Conservation (phyloP, 31 red algal genomes). For the Asparagopsis taxiformis region DNA sequence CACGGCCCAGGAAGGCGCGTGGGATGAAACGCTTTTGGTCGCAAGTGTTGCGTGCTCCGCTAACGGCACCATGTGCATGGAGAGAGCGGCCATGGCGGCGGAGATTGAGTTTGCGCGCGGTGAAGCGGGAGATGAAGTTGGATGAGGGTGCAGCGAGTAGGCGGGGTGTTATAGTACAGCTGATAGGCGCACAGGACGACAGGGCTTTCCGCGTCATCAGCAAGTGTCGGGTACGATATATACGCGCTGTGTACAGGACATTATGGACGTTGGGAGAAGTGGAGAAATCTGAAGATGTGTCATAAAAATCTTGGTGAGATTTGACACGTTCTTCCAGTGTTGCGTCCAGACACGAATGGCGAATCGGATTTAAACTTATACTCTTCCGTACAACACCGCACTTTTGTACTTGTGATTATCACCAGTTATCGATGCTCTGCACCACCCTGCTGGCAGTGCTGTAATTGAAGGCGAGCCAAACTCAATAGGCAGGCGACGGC, state of each 20-base stretch:
- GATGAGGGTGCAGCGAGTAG: not conserved
- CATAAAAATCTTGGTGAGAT: too few relatives aligned
- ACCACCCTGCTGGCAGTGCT: too few relatives aligned
- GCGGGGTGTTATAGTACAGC: too few relatives aligned
- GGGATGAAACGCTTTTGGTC: slow-evolving; percentile 32
- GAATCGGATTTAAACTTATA: too few relatives aligned
- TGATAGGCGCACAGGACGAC: not conserved
- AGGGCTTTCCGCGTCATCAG: not conserved
- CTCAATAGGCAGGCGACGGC: too few relatives aligned
- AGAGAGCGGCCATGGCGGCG: slow-evolving; percentile 19
- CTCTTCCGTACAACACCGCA: too few relatives aligned
- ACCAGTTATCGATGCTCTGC: too few relatives aligned
- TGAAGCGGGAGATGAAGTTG: too few relatives aligned
- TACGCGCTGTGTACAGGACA: not conserved
- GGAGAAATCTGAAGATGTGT: not conserved
- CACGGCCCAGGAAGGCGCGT: slow-evolving; percentile 49
- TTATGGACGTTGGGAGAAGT: not conserved
- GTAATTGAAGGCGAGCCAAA: too few relatives aligned
- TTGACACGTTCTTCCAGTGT: too few relatives aligned
- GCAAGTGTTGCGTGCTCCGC: slow-evolving; percentile 27
- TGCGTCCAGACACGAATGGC: too few relatives aligned
- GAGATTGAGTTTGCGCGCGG: not conserved
- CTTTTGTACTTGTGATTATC: too few relatives aligned
- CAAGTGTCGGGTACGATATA: not conserved
- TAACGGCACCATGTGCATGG: slow-evolving; percentile 49